Evolutionary conservation across 2,329 filamentous ascomycete species (phyloP), one percentile per base, ranked within the genome.

Genomic region (Fusarium subtropicale): DNA sequence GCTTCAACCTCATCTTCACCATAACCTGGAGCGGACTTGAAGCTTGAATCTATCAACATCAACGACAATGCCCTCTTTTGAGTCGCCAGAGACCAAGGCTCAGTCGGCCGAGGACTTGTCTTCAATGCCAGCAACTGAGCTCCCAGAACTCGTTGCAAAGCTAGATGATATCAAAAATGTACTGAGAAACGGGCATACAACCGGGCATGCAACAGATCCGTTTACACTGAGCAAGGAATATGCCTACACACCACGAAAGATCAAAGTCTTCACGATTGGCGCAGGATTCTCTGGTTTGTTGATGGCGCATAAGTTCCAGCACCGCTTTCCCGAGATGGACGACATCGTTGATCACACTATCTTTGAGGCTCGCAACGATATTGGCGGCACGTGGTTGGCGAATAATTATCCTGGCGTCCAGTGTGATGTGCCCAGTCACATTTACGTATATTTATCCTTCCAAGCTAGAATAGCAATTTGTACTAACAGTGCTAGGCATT

Each of bases 271-370:
- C 18, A 79, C 77, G 11, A 76, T 79, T 22, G 77, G 77, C 10
- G 77, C 77, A 3, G 76, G 76, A 4, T 77, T 78, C 58, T 77
- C 76, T 6, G 76, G 76, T 22, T 55, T 78, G 22, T 59, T 78
- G n/a, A 76, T 78, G 73, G 76, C 76, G 10, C 76, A 78, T 63
- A 78, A 78, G 55, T 76, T 78, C 34, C 77, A 78, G 46, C 77
- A 78, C 51, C 69, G 75, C 8, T 78, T 78, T 44, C 76, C 77
- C 1, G 75, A 77, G 24, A 76, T 77, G 70, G 50, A 59, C 24
- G 58, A 69, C 4, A 67, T 72, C 6, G 70, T 72, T 3, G 67
- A 73, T 0, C 73, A 77, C 42, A 77, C 73, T 10, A 76, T 77
- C 31, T 79, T 76, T 47, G 77, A 79, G 57, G 72, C 74, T 12